Base-by-base conservation (phyloP, 192 early-diverging fungal genomes). In the Umbelopsis vinacea region DNA sequence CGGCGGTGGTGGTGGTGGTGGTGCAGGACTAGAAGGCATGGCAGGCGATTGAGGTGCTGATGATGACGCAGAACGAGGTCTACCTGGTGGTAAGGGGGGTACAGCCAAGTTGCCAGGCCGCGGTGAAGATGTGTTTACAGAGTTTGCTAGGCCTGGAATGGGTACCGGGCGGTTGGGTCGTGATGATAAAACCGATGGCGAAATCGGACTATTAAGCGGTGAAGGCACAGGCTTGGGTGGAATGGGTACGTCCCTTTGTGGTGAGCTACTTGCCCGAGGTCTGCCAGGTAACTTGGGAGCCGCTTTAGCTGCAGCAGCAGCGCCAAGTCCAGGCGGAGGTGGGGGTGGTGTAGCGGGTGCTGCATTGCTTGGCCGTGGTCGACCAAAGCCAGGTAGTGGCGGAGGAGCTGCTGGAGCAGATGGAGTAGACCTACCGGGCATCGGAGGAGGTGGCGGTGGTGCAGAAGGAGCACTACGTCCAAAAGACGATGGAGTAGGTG, bases 211-310 rank as follows among this genome's bases (percentile, higher is more conserved):
- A 21, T n/a, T 24, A 1, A 76, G 66, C 40, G 76, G 57, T 12
- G 74, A 57, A 66, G 76, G 78, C 17, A 70, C 70, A 5, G 74
- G 66, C 60, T 35, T 46, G 46, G 75, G 75, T 46, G 57, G 46
- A n/a, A 60, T 45, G 17, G 79, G 79, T 24, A 73, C 21, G 6
- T 75, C 66, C 24, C 72, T 48, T 48, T 71, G 69, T 26, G 72
- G 72, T 40, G 83, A 81, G 48, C 84, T 85, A 26, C 75, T 76
- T 29, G 84, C 80, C 23, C 81, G 76, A 1, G 84, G 74, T 53
- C 80, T 54, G 21, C 81, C 68, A 57, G 80, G 80, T 24, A 80
- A 69, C 10, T 81, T 69, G 54, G 76, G 60, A 35, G 52, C 33
- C 26, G 66, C 60, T 52, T 50, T 46, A 67, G 46, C 21, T 0